Evolutionary conservation across 176 grass and related monocot genomes (phyloP).

Genomic region (Tillandsia fasciculata): DNA sequence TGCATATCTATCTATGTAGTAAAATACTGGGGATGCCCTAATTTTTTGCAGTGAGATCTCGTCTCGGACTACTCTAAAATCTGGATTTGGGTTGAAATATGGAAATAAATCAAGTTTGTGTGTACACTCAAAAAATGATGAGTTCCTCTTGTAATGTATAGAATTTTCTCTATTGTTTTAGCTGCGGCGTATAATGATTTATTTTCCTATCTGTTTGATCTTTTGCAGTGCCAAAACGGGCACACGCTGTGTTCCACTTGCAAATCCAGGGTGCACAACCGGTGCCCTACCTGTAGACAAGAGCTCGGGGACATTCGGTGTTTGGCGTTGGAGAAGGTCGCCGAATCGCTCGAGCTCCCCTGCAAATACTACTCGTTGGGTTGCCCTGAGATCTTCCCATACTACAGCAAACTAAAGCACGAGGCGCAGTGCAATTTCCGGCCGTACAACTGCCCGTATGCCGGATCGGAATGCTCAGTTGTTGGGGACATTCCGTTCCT

Average conservation of each 20-base stretch:
- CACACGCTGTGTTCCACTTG: constrained; percentile 27
- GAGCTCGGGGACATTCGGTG: constrained; percentile 29
- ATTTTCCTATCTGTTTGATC: background rate
- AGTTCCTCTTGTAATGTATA: background rate
- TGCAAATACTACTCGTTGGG: constrained; percentile 20
- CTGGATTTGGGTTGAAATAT: too few relatives aligned
- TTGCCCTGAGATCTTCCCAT: constrained; percentile 25
- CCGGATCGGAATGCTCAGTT: constrained; percentile 27
- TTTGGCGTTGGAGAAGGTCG: constrained; percentile 24
- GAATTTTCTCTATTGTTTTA: background rate
- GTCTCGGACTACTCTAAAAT: too few relatives aligned
- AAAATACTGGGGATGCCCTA: too few relatives aligned
- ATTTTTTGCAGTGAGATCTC: too few relatives aligned
- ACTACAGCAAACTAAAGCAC: constrained; percentile 30
- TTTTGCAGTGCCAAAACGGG: constrained; percentile 25
- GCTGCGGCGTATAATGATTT: background rate
- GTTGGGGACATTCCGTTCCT: constrained; percentile 23
- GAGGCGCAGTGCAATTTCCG: constrained; percentile 24
- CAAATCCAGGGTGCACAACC: constrained; percentile 22
- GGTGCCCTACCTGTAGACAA: constrained; percentile 30
- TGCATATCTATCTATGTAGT: too few relatives aligned
- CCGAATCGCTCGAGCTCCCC: constrained; percentile 25
- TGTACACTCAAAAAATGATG: too few relatives aligned
- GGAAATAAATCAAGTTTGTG: too few relatives aligned
- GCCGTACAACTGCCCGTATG: constrained; percentile 25